Evolutionary conservation across 2,329 filamentous ascomycete genomes (phyloP), one percentile per base, ranked within the genome.

Genomic region (Diaporthe sp.): DNA sequence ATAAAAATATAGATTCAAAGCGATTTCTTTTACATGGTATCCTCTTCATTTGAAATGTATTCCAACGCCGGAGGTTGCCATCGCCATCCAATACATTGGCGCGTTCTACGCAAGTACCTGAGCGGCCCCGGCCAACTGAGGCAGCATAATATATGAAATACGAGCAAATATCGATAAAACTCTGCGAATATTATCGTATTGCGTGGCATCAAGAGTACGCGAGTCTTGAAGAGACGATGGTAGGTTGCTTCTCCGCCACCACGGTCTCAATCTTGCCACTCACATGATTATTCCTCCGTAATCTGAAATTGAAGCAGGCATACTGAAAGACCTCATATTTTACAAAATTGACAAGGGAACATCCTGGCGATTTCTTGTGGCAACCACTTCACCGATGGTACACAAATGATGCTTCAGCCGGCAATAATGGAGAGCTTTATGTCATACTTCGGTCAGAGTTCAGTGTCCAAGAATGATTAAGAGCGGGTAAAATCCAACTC

Each of bases 131-230:
- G 8, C 25, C 15, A 53, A 15, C 12, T 55, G 8, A 7, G 2
- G 13, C 25, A 5, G 6, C 4, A 13, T 55, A 13, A 31, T 25
- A 25, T 25, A 25, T 25, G 25, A 25, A 12, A 9, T 9, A 8
- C 17, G 0, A 2, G 13, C 17, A 17, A 31, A 55, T 1, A 17
- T 31, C 13, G 3, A 4, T 3, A 15, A 9, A 13, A 3, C 15
- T 22, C 10, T 57, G 8, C 53, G 8, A 0, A 1, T 28, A 9
- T 10, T 0, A 3, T 8, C 22, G n/a, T 19, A 57, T 1, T 57
- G n/a, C 13, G 3, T 19, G 6, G 4, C 19, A 28, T 17, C 28
- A 31, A 12, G 25, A 19, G 17, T 2, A 9, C 2, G 6, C 9
- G 34, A 39, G 15, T 22, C 19, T 39, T 59, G 34, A 34, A 39